Conservation (phyloP, 2,329 filamentous ascomycete species). For the Cryphonectria japonica region DNA sequence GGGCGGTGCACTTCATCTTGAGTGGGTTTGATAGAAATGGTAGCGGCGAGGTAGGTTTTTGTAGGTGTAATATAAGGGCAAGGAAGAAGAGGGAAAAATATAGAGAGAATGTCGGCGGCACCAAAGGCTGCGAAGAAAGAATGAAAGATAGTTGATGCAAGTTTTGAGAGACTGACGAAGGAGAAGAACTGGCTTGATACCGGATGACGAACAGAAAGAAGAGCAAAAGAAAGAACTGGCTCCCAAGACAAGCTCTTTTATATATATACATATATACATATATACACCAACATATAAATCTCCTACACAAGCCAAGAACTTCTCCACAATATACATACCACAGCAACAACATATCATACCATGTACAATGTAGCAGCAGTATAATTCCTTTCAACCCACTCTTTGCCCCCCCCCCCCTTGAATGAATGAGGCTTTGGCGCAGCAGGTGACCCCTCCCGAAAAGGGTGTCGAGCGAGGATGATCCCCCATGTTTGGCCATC, state of each 20-base stretch:
- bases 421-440: slow-evolving; percentile 1
- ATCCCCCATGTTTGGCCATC: slow-evolving; percentile 15
- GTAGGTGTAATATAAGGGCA: not conserved
- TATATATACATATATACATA: not conserved
- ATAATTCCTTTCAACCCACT: too few species aligned
- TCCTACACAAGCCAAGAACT: not conserved
- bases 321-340: slow-evolving; percentile 9
- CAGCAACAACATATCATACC: not conserved
- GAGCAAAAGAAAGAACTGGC: not conserved
- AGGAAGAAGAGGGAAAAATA: not conserved
- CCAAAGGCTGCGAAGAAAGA: slow-evolving; percentile 6
- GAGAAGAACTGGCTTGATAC: not conserved
- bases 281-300: slow-evolving; percentile 15
- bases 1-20: slow-evolving; percentile 27
- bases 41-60: too few species aligned
- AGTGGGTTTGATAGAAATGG: not conserved
- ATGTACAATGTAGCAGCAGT: not conserved
- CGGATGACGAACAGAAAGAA: slow-evolving; percentile 1
- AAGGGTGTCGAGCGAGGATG: not conserved
- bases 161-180: not conserved
- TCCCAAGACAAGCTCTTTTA: not conserved
- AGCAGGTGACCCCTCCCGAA: slow-evolving; percentile 7
- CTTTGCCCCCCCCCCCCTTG: not conserved
- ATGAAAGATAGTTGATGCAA: not conserved
- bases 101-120: slow-evolving; percentile 15